Percentiles rank a stretch among this genome's conserved stretches.
Conservation (phyloP, 2,329 filamentous ascomycete species). For the Calonectria henricotiae region DNA sequence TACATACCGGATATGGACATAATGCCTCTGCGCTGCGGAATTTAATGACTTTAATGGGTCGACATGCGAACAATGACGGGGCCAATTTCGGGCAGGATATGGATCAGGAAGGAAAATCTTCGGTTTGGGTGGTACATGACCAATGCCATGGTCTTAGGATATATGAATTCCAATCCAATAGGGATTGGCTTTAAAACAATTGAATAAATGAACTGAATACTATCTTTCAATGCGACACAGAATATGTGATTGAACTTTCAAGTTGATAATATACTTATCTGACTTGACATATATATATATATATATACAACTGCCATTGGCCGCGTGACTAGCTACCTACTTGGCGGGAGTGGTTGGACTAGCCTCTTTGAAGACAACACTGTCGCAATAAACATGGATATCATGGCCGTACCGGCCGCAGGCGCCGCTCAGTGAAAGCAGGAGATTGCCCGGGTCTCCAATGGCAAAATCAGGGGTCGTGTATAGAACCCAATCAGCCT, state of each 20-base stretch:
- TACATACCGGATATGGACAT: slow-evolving; percentile 41
- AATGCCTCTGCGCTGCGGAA: slow-evolving; percentile 36
- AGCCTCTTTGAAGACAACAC: background rate
- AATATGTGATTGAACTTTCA: background rate
- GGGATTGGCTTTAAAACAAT: slow-evolving; percentile 23
- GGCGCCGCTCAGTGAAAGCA: background rate
- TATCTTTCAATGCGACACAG: background rate
- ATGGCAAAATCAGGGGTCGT: background rate
- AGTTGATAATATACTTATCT: background rate
- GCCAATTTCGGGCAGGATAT: slow-evolving; percentile 28
- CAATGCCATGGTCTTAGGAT: slow-evolving; percentile 15
- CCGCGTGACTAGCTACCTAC: background rate
- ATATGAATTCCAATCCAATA: slow-evolving; percentile 21
- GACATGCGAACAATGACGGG: slow-evolving; percentile 43
- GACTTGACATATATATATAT: background rate
- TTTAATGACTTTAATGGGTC: slow-evolving; percentile 48
- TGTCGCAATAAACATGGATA: background rate
- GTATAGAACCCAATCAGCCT: background rate
- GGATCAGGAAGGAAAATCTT: slow-evolving; percentile 18
- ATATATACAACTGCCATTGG: background rate
- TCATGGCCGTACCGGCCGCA: background rate
- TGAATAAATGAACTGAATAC: background rate
- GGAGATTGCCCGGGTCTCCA: background rate
- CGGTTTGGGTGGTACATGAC: slow-evolving; percentile 2
- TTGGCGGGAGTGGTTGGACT: background rate